phyloP scores from a whole-genome alignment of 441 rosid genomes.

The Breynia disticha region DNA sequence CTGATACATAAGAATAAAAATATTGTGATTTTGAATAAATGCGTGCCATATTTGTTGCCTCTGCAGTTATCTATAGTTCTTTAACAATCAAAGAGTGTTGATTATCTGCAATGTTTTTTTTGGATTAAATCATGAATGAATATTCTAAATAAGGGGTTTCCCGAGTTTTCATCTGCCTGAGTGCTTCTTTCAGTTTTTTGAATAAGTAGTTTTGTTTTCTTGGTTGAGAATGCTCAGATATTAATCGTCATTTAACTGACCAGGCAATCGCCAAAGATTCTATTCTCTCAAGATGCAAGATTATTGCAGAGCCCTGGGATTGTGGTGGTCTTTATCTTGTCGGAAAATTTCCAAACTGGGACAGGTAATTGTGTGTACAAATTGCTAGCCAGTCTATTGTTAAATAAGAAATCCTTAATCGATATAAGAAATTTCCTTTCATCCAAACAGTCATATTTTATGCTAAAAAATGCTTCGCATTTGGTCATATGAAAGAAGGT shows the following conservation, averaged over 20 bases:
- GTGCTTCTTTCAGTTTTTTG: neutral
- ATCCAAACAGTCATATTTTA: neutral
- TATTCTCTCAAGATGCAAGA: conserved; percentile 70
- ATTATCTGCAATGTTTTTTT: neutral
- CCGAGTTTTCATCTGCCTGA: neutral
- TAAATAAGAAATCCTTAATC: too few species aligned
- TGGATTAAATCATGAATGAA: neutral
- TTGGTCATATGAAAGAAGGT: neutral
- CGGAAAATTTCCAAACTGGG: conserved; percentile 93
- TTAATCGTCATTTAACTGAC: conserved; percentile 13
- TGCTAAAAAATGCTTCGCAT: neutral
- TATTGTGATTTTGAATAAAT: neutral
- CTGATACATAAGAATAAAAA: neutral
- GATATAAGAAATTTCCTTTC: too few species aligned
- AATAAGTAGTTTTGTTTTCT: neutral
- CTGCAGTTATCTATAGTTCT: too few species aligned
- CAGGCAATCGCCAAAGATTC: conserved; percentile 90
- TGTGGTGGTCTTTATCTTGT: conserved; percentile 96
- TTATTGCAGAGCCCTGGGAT: conserved; percentile 97
- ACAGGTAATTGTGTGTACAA: conserved; percentile 39
- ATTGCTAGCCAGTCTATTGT: neutral
- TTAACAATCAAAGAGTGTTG: too few species aligned
- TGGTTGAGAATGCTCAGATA: neutral
- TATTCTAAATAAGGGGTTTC: neutral
- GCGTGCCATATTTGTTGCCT: too few species aligned